Percentiles rank a stretch among this genome's conserved stretches.
phyloP scores from a whole-genome alignment of 805 yeast species.

The Nakazawaea ishiwadae region DNA sequence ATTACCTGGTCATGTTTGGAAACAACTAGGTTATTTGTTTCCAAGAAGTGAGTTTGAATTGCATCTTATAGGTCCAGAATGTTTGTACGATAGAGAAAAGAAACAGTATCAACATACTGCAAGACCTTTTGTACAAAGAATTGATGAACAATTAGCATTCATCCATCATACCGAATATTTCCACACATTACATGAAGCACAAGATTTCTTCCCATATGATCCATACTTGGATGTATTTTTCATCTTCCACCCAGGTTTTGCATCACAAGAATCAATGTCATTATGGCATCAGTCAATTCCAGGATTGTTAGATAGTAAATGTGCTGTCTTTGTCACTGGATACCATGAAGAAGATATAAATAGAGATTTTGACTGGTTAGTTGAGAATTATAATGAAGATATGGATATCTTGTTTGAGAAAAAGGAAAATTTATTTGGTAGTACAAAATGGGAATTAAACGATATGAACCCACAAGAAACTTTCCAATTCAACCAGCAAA shows the following conservation, averaged over 20 bases:
- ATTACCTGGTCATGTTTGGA: slow-evolving; percentile 94
- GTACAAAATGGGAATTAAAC: slow-evolving; percentile 92
- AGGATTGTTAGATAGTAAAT: slow-evolving; percentile 87
- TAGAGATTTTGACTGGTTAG: slow-evolving; percentile 71
- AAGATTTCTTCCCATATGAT: slow-evolving; percentile 96
- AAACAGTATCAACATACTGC: slow-evolving; percentile 52
- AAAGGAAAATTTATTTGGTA: slow-evolving; percentile 67
- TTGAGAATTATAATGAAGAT: slow-evolving; percentile 62
- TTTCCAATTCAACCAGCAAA: slow-evolving; percentile 83
- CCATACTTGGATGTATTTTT: slow-evolving; percentile 93
- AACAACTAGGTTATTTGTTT: slow-evolving; percentile 80
- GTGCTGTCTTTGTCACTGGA: slow-evolving; percentile 88
- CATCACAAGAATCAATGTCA: slow-evolving; percentile 72
- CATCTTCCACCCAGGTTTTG: slow-evolving; percentile 93
- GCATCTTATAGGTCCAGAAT: slow-evolving; percentile 93
- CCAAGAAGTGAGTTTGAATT: slow-evolving; percentile 81
- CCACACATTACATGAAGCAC: slow-evolving; percentile 85
- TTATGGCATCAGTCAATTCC: slow-evolving; percentile 84
- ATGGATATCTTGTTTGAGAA: slow-evolving; percentile 78
- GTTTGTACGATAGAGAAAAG: slow-evolving; percentile 69
- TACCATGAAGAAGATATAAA: slow-evolving; percentile 70
- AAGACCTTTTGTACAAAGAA: slow-evolving; percentile 65
- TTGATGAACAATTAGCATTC: slow-evolving; percentile 69
- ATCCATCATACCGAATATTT: slow-evolving; percentile 88
- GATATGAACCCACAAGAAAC: slow-evolving; percentile 91